Evolutionary conservation across 1,284 basidiomycete genomes (phyloP), one percentile per base, ranked within the genome.

Genomic region (Irpex rosettiformis): DNA sequence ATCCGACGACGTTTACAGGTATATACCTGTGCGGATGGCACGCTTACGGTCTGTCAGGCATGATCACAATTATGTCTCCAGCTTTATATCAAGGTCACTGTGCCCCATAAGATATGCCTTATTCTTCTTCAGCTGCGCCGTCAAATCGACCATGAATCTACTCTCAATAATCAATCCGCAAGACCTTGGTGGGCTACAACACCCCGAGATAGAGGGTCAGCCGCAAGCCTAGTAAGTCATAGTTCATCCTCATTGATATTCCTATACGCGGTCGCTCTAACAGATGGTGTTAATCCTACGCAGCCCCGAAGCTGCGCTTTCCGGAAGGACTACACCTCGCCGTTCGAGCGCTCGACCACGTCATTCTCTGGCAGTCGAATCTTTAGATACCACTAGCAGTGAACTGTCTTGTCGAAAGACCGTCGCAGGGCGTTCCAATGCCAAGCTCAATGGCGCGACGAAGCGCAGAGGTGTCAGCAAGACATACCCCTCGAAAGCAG

Each of bases 111-210:
- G n/a, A 8, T 11, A 18, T 22, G 13, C 21, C 10, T 11, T 25
- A 30, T 7, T 16, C 56, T 6, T 42, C 11, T 18, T 7, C 22
- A 24, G 11, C 48, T 33, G 6, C 48, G 18, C 49, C 6, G 18
- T 48, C 55, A 37, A 18, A 24, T 37, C 49, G 28, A 59, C 59
- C 24, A 65, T 66, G 62, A 57, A 66, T 58, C 61, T 51, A 18
- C 63, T 42, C 58, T n/a, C 57, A 28, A 59, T 65, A 56, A 61
- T 67, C 52, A 61, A 62, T 59, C 62, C 59, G 49, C 58, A 47
- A 47, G 62, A 62, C 42, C 28, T 52, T 25, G 59, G 60, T 25
- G 60, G 60, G 11, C 55, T 61, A 43, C 58, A 11, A 8, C 43
- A 45, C 13, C 21, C 18, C 18, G 43, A 28, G 21, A 51, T 27